phyloP scores from a whole-genome alignment of 345 rosid genomes.

The Iberis pinnata region DNA sequence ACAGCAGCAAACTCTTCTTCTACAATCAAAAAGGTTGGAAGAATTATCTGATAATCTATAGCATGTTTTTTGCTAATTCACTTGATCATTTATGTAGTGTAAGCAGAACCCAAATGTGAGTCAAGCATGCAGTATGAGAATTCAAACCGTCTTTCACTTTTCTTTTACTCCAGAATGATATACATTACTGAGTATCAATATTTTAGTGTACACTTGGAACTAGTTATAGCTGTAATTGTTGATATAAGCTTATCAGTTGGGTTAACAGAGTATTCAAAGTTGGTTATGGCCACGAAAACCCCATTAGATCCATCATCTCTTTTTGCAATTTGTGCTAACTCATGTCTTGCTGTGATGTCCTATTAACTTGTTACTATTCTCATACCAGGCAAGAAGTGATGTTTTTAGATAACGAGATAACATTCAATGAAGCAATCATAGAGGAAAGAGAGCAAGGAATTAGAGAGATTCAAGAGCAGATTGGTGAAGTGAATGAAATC shows the following conservation, averaged over 20 bases:
- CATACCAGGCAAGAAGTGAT: constrained; percentile 49
- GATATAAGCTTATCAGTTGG: background rate
- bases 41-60: too few species aligned
- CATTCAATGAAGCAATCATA: constrained; percentile 64
- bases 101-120: background rate
- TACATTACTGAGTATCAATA: background rate
- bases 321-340: background rate
- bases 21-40: constrained; percentile 52
- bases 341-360: constrained; percentile 2
- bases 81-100: background rate
- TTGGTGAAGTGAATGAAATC: constrained; percentile 64
- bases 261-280: background rate
- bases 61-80: background rate
- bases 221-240: background rate
- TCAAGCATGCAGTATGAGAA: constrained; percentile 7
- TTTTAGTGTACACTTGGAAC: too few species aligned
- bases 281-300: constrained; percentile 6
- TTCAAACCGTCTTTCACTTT: background rate
- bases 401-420: constrained; percentile 55
- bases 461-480: constrained; percentile 62
- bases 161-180: background rate
- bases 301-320: constrained; percentile 3
- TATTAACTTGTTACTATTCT: constrained; percentile 2
- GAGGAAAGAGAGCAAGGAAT: constrained; percentile 78
- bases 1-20: constrained; percentile 40